Base-by-base conservation (phyloP, 768 basidiomycete species). In the Coprinopsis cinerea region DNA sequence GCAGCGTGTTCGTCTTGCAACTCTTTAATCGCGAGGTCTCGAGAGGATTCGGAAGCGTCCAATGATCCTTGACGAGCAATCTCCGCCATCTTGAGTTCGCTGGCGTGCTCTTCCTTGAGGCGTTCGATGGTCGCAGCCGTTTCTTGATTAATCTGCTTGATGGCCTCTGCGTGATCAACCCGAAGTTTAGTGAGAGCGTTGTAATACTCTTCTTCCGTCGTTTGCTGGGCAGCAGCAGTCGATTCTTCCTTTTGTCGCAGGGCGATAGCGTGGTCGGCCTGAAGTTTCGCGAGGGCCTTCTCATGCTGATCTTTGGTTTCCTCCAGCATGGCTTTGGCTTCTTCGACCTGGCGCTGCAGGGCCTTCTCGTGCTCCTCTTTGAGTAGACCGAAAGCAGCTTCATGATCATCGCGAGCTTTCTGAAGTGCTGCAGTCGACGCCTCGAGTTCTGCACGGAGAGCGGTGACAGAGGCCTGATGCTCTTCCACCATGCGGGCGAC, bases 171-270 rank as follows among this genome's bases (percentile, higher is more conserved):
- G 56, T 92, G 88, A 59, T 88, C 84, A 13, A 62, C 70, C 36
- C 88, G 85, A 42, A 92, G 76, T 57, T 86, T 87, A 13, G 82
- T 86, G 35, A 92, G 69, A 18, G 81, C 82, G 51, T 89, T 82
- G 62, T 90, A 88, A 58, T 89, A 90, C 60, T 90, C 84, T 57
- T 85, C 88, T 59, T 88, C 85, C 4, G 85, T 88, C 45, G 74
- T 77, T 53, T 81, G 80, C 13, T 88, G 74, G 34, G 73, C 68
- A 11, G 74, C 68, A 4, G 79, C 73, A 23, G 78, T 66, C 53
- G 79, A 73, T 10, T 80, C 81, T 36, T 84, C 82, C 62, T 79
- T 81, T 62, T 74, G 71, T 64, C 82, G 83, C 52, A 82, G 61
- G 9, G 62, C 56, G 45, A 77, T 77, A 13, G 73, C 68, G 57